Base-by-base conservation (phyloP, 495 filamentous ascomycete species). In the Schizothecium vesticola region DNA sequence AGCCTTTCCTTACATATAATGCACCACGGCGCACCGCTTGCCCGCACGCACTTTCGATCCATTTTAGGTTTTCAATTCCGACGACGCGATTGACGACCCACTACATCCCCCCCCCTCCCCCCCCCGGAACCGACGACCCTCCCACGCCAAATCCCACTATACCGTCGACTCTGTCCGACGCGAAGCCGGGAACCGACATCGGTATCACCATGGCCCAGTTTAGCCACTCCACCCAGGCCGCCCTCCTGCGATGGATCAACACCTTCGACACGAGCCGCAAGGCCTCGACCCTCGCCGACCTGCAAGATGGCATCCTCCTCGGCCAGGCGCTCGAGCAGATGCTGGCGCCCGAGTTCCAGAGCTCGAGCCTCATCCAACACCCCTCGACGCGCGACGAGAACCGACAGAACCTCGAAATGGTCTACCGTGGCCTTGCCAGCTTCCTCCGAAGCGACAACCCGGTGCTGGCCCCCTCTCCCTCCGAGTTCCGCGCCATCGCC, bases 251-350 rank as follows among this genome's bases (percentile, higher is more conserved):
- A 77, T 83, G 81, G 81, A 79, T 83, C 67, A 75, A 74, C 68
- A 72, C 77, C 1, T 80, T 80, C 68, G 73, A 77, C 28, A 75
- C 72, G 59, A 61, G 69, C 58, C 74, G 69, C 61, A 76, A 72
- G 68, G 76, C 75, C 68, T 72, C 70, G 60, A 69, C 71, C 12
- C 70, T 79, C 23, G 85, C 86, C 66, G 88, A 93, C 71, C 83
- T 97, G 73, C 88, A 85, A 64, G 90, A 96, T 78, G 93, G 92
- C 61, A 82, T 86, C 59, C 83, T 91, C 29, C 82, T 96, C 77
- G 93, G 92, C 60, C 83, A 86, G 62, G 84, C 91, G 28, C 84
- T 96, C 71, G 80, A 80, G 64, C 78, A 81, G 67, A 79, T 86
- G 60, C 81, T 86, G 86, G 89, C 90, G 81, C 70, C 78, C 70